phyloP scores from a whole-genome alignment of 495 filamentous ascomycete species.

The Penicillium mononematosum region DNA sequence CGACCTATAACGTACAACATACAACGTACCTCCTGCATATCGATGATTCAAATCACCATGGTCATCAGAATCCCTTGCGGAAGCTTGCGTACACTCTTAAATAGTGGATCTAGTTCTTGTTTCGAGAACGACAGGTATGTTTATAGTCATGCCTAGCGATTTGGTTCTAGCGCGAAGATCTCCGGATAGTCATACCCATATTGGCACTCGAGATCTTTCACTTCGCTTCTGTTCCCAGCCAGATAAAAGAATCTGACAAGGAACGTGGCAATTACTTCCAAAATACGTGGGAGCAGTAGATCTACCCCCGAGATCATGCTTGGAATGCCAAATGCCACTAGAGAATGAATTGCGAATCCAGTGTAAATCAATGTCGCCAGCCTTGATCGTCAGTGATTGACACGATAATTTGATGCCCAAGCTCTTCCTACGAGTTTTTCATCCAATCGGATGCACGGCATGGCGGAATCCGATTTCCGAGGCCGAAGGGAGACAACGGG shows the following conservation, averaged over 20 bases:
- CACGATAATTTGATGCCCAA: background rate
- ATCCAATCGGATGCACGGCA: conserved; percentile 13
- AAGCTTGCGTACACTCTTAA: conserved; percentile 3
- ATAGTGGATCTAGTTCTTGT: background rate
- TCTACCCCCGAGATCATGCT: background rate
- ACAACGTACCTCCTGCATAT: background rate
- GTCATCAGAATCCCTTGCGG: conserved; percentile 8
- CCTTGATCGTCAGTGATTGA: conserved; percentile 4
- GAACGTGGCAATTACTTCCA: background rate
- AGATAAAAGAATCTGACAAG: background rate
- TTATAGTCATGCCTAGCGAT: background rate
- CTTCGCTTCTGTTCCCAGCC: background rate
- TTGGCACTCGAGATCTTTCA: background rate
- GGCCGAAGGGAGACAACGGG: conserved; percentile 1
- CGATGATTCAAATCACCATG: background rate
- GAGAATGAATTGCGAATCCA: conserved; percentile 7
- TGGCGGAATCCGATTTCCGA: conserved; percentile 8
- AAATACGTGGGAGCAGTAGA: background rate
- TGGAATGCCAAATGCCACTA: conserved; percentile 4
- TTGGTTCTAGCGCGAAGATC: background rate
- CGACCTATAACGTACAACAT: too few species aligned
- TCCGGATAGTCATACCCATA: background rate
- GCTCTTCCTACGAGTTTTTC: background rate
- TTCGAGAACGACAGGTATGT: background rate
- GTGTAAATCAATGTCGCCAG: background rate